Evolutionary conservation across 2,329 filamentous ascomycete species (phyloP).

Genomic region (Penicillium palitans): DNA sequence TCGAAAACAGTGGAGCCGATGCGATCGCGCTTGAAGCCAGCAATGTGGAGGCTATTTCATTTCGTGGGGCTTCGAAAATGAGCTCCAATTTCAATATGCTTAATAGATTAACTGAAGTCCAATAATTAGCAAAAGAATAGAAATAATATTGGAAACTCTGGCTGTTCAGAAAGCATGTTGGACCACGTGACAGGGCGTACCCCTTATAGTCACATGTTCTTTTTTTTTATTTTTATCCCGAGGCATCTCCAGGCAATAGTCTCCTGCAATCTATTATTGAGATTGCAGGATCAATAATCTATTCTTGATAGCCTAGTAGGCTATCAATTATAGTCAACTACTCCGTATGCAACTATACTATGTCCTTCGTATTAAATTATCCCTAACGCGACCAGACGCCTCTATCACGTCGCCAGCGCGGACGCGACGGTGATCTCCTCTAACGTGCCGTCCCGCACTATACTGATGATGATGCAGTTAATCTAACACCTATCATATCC

Average conservation of each 20-base stretch:
- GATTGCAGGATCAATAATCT: not conserved
- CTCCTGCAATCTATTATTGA: not conserved
- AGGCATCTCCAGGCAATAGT: not conserved
- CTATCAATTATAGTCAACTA: not conserved
- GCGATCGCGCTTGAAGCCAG: not conserved
- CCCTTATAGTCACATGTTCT: slow-evolving; percentile 8
- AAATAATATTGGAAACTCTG: not conserved
- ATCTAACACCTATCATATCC: slow-evolving; percentile 7
- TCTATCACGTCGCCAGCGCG: slow-evolving; percentile 4
- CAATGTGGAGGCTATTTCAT: not conserved
- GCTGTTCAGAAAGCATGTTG: not conserved
- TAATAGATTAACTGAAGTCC: slow-evolving; percentile 1
- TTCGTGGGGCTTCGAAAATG: not conserved
- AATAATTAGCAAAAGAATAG: not conserved
- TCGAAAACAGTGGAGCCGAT: not conserved
- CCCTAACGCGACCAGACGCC: not conserved
- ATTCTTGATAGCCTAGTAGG: not conserved
- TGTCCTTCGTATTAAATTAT: not conserved
- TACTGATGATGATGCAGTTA: not conserved
- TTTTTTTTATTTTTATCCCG: not conserved
- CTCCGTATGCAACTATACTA: not conserved
- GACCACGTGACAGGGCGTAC: slow-evolving; percentile 3
- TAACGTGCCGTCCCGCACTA: slow-evolving; percentile 2
- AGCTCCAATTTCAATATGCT: not conserved
- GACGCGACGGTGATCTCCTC: not conserved